Percentiles rank a stretch among this genome's conserved stretches.
Conservation (phyloP, 1,284 basidiomycete species). For the Sphagnurus paluster region DNA sequence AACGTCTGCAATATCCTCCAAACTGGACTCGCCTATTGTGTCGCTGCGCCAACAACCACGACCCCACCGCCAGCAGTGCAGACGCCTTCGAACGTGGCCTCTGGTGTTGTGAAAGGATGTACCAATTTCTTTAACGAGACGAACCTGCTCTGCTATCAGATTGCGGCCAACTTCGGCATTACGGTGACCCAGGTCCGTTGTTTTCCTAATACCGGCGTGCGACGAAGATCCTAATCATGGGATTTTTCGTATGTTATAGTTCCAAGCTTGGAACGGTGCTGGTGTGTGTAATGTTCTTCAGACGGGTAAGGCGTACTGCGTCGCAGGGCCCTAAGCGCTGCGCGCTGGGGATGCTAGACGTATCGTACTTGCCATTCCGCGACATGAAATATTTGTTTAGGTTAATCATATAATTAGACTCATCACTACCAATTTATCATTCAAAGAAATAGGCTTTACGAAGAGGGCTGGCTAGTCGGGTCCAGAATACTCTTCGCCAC, state of each 20-base stretch:
- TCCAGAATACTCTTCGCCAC: too few relatives aligned
- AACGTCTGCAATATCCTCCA: conserved; percentile 7
- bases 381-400: too few relatives aligned
- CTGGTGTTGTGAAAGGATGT: conserved; percentile 3
- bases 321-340: too few relatives aligned
- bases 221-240: neutral
- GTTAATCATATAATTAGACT: too few relatives aligned
- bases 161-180: conserved; percentile 1
- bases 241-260: conserved; percentile 1
- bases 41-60: conserved; percentile 1
- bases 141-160: conserved; percentile 4
- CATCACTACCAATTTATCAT: too few relatives aligned
- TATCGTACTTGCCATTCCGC: too few relatives aligned
- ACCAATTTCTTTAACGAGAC: conserved; percentile 11
- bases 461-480: too few relatives aligned
- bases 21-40: conserved; percentile 4
- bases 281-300: conserved; percentile 11
- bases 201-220: too few relatives aligned
- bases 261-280: conserved; percentile 12
- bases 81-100: conserved; percentile 6
- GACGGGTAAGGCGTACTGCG: conserved; percentile 11
- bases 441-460: too few relatives aligned
- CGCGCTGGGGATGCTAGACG: too few relatives aligned
- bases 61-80: neutral
- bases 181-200: conserved; percentile 5